Percentiles rank a stretch among this genome's conserved stretches.
These are phyloP conservation scores for Annulohypoxylon nitens DNA, from an alignment of 495 filamentous ascomycete species.

Conservation along the genomic window DNA sequence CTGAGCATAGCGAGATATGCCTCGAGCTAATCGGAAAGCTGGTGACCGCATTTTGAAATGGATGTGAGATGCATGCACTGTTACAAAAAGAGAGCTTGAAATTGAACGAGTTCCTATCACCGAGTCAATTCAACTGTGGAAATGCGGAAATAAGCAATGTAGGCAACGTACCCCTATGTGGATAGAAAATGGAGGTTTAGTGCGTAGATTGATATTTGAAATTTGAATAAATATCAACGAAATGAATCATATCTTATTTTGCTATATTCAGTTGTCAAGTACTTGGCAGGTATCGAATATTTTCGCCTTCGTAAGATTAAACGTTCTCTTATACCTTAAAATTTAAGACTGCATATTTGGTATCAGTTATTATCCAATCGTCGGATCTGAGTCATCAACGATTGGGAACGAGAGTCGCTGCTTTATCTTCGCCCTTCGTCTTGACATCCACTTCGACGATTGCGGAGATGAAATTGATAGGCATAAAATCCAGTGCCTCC, in stretches of 20 bases:
- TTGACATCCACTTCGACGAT: slow-evolving; percentile 18
- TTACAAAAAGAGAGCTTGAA: background rate
- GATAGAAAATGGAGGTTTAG: background rate
- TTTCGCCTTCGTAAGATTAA: background rate
- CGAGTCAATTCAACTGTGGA: background rate
- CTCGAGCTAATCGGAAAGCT: slow-evolving; percentile 29
- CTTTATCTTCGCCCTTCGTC: slow-evolving; percentile 9
- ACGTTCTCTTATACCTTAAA: background rate
- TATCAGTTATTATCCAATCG: slow-evolving; percentile 3
- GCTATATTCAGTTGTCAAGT: background rate
- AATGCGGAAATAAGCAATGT: background rate
- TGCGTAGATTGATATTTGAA: background rate
- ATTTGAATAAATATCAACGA: background rate
- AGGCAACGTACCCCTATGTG: background rate
- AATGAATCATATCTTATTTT: background rate
- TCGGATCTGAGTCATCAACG: background rate
- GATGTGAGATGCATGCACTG: background rate
- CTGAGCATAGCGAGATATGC: slow-evolving; percentile 37
- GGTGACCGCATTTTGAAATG: slow-evolving; percentile 44
- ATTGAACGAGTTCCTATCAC: background rate
- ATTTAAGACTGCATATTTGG: background rate
- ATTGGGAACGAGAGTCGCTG: slow-evolving; percentile 21
- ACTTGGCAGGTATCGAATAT: background rate
- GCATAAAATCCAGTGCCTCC: background rate
- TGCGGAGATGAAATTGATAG: slow-evolving; percentile 27